A percentile compares a stretch with the other conserved stretches of the same genome.
Evolutionary conservation across 1,284 basidiomycete genomes (phyloP).

Genomic region (Clitocybe nebularis): DNA sequence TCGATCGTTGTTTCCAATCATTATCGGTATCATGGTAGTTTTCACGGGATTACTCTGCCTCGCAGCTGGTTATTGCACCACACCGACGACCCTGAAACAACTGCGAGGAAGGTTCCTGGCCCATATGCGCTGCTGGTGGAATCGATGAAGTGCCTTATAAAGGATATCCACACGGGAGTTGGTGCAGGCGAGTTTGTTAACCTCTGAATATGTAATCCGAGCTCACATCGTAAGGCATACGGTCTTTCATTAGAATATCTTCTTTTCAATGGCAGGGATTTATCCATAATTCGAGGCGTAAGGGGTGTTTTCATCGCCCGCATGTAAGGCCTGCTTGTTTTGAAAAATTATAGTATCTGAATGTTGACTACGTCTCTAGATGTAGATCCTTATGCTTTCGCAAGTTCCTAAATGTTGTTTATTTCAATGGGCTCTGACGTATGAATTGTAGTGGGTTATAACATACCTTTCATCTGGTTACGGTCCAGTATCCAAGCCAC

Average conservation of each 20-base stretch:
- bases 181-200: no score
- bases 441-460: conserved; percentile 35
- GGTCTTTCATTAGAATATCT: conserved; percentile 23
- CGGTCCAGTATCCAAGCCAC: conserved; percentile 25
- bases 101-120: no score
- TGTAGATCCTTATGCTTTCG: conserved; percentile 33
- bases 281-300: conserved; percentile 16
- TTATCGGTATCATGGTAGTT: conserved; percentile 17
- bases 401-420: conserved; percentile 20
- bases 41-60: conserved; percentile 45
- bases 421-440: neutral
- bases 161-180: no score
- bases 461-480: conserved; percentile 23
- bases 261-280: conserved; percentile 23
- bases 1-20: conserved; percentile 29
- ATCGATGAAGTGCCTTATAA: no score
- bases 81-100: conserved; percentile 9
- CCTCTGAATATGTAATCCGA: no score
- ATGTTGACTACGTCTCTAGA: conserved; percentile 21
- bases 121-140: no score
- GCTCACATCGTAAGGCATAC: neutral
- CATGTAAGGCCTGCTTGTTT: conserved; percentile 29
- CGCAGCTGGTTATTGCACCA: conserved; percentile 38
- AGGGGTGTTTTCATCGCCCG: conserved; percentile 35
- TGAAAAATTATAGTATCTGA: conserved; percentile 1